phyloP scores from a whole-genome alignment of 2,329 filamentous ascomycete species.

The Rhynchosporium graminicola region DNA sequence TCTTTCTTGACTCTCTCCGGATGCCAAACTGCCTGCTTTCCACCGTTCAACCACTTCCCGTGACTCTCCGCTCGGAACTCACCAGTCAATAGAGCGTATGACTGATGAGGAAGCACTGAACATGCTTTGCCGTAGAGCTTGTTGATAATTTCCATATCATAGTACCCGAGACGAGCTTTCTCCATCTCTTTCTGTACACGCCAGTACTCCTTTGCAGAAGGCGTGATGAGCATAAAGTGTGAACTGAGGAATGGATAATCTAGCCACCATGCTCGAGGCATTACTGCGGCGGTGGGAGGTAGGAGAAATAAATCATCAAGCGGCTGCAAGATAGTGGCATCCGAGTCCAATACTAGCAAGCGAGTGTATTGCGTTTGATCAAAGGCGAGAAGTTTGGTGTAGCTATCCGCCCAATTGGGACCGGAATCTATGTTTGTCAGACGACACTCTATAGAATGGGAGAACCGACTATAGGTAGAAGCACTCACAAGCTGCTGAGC shows the following conservation, averaged over 20 bases:
- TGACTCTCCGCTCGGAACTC: slow-evolving; percentile 51
- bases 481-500: slow-evolving; percentile 43
- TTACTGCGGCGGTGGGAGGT: slow-evolving; percentile 53
- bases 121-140: slow-evolving; percentile 30
- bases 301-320: slow-evolving; percentile 64
- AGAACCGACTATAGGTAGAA: not conserved
- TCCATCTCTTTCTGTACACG: slow-evolving; percentile 38
- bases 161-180: slow-evolving; percentile 39
- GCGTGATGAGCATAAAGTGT: slow-evolving; percentile 58
- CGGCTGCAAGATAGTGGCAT: slow-evolving; percentile 41
- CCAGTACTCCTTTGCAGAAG: slow-evolving; percentile 52
- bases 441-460: not conserved
- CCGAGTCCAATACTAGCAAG: slow-evolving; percentile 32
- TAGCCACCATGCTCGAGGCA: slow-evolving; percentile 63
- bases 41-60: slow-evolving; percentile 52
- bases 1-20: slow-evolving; percentile 50
- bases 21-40: slow-evolving; percentile 50
- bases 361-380: slow-evolving; percentile 60
- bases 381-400: slow-evolving; percentile 69
- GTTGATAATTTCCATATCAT: slow-evolving; percentile 60
- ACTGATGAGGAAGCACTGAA: slow-evolving; percentile 56
- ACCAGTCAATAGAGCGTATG: slow-evolving; percentile 56
- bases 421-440: slow-evolving; percentile 19
- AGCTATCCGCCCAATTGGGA: slow-evolving; percentile 45
- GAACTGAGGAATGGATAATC: slow-evolving; percentile 51